Base-by-base conservation (phyloP, 768 basidiomycete genomes). In the Leccinum boreale region DNA sequence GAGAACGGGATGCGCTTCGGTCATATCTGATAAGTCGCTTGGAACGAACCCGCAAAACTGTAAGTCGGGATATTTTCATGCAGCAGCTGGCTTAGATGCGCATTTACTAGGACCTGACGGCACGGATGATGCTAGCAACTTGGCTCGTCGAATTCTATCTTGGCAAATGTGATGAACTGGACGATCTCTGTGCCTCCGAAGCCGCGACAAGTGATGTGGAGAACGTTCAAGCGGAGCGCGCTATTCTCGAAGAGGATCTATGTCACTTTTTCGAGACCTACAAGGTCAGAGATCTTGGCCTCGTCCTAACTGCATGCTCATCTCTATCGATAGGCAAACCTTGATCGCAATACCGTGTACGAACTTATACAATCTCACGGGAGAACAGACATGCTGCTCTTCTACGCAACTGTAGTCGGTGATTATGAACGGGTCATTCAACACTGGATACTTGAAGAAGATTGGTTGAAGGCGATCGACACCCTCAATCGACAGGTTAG, bases 111-210 rank as follows among this genome's bases (percentile, higher is more conserved):
- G 94, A 97, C 65, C 64, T 90, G 39, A 94, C 93, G 0, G 95
- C 98, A 70, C 83, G 97, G 42, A 94, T 94, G 89, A 94, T 98
- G 86, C 77, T 99, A 19, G 95, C 97, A 17, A 98, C 94, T 0
- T 99, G 97, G 97, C 85, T 99, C 12, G 89, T 97, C 29, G 97
- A 99, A 72, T 93, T 98, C 62, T 98, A 94, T 69, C 84, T 99
- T 15, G 90, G 90, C 73, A 98, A 97, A 77, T 94, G 92, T 71
- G 96, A 97, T 67, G 92, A 96, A 60, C 77, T 98, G 52, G 97
- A 99, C 67, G 97, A 98, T 67, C 79, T 94, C 17, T 85, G 95
- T 26, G 94, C 93, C 0, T 91, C 95, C 0, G 93, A 94, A 71
- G 85, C 85, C 1, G 79, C 85, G 14, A 84, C 88, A 11, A 85